A percentile compares a stretch with the other conserved stretches of the same genome.
phyloP scores from a whole-genome alignment of 192 early-diverging fungal species.

The Coemansia sp. region DNA sequence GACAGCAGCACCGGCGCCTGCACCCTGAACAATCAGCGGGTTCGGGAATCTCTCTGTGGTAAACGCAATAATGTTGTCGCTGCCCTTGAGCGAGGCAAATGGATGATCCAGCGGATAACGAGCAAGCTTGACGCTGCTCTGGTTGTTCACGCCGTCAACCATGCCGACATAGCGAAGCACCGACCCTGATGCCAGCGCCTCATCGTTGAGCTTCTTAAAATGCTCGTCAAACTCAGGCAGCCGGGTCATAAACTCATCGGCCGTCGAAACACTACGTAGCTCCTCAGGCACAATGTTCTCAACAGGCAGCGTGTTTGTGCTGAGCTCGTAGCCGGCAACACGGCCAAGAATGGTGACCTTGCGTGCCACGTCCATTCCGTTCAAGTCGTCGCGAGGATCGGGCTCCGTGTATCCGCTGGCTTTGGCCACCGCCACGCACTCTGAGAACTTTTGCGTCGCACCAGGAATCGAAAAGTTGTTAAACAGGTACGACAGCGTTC shows the following conservation, averaged over 20 bases:
- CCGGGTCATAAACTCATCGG: constrained; percentile 81
- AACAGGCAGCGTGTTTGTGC: constrained; percentile 75
- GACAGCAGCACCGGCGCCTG: constrained; percentile 94
- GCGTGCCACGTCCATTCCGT: constrained; percentile 99
- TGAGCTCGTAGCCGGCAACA: constrained; percentile 76
- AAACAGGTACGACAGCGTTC: constrained; percentile 97
- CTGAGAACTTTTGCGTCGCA: constrained; percentile 73
- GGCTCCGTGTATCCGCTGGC: constrained; percentile 96
- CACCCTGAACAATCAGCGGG: constrained; percentile 92
- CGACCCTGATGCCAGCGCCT: constrained; percentile 66
- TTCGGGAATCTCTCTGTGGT: constrained; percentile 93
- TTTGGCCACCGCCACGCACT: constrained; percentile 87
- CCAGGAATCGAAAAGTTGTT: constrained; percentile 87
- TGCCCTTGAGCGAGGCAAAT: constrained; percentile 93
- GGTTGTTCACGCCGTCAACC: constrained; percentile 68
- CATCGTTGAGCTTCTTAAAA: constrained; percentile 78
- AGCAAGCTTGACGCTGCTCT: constrained; percentile 76
- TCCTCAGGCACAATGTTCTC: constrained; percentile 96
- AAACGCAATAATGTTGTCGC: constrained; percentile 98
- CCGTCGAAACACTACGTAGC: constrained; percentile 67
- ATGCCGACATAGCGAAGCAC: constrained; percentile 95
- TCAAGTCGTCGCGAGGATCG: constrained; percentile 97
- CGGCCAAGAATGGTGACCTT: constrained; percentile 91
- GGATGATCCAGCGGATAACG: constrained; percentile 86
- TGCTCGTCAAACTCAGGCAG: constrained; percentile 85